Percentiles rank a stretch among this genome's conserved stretches.
Conservation (phyloP, 1,284 basidiomycete genomes). For the Heliocybe sulcata region DNA sequence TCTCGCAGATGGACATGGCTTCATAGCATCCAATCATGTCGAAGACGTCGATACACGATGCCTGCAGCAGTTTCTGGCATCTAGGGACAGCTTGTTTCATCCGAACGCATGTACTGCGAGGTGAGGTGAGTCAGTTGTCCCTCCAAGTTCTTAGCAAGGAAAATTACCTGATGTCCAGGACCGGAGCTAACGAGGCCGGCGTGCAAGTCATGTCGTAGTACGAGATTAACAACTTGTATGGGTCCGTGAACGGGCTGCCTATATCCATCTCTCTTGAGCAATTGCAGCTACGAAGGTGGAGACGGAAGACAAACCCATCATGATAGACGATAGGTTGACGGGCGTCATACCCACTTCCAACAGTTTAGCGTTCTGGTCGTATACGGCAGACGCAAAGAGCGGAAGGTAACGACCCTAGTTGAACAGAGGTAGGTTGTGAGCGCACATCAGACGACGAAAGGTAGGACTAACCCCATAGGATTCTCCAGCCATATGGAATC, state of each 20-base stretch:
- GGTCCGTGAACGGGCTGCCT: slow-evolving; percentile 40
- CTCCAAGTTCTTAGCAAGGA: neutral
- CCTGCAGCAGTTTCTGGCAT: slow-evolving; percentile 10
- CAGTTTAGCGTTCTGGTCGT: slow-evolving; percentile 68
- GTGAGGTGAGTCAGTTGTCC: neutral
- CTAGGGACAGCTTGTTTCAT: slow-evolving; percentile 21
- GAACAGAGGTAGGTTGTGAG: neutral
- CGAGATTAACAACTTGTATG: slow-evolving; percentile 15
- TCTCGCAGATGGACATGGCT: slow-evolving; percentile 39
- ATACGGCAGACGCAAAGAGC: slow-evolving; percentile 72
- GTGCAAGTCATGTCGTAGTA: slow-evolving; percentile 28
- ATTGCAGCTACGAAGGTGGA: neutral
- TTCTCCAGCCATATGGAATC: slow-evolving; percentile 71
- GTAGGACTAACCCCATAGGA: slow-evolving; percentile 48
- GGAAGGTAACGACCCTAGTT: slow-evolving; percentile 86
- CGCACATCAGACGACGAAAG: neutral
- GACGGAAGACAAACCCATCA: slow-evolving; percentile 57
- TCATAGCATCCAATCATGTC: slow-evolving; percentile 48
- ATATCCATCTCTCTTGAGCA: neutral
- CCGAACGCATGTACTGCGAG: slow-evolving; percentile 20
- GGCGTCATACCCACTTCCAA: slow-evolving; percentile 55
- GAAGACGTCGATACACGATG: slow-evolving; percentile 36
- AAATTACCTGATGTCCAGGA: slow-evolving; percentile 20
- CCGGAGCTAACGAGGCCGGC: slow-evolving; percentile 17
- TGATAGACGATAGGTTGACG: slow-evolving; percentile 72